Base-by-base conservation (phyloP, 2,329 filamentous ascomycete genomes). In the Penicillium corylophilum region DNA sequence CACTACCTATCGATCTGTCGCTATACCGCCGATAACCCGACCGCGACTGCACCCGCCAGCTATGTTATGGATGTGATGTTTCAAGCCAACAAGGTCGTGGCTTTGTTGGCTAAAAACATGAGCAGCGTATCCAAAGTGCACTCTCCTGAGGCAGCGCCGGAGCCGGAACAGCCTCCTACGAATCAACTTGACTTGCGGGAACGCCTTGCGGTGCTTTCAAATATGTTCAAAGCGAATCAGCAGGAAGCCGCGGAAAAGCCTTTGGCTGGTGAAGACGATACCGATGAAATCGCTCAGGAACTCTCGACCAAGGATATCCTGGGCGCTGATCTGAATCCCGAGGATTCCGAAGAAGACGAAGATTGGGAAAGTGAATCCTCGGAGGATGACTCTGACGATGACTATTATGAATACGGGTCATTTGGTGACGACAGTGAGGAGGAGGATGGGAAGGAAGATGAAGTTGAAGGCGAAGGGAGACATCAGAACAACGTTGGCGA, bases 1-100 rank as follows among this genome's bases (percentile, higher is more conserved):
- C 47, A 57, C 24, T 57, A 50, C 44, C 42, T 47, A 2, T 44
- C 48, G 26, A 46, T 55, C 22, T 55, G 45, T 20, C 44, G 41
- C 4, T 50, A 55, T 42, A 49, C 53, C 20, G 26, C 46, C 23
- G 41, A 45, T 16, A 20, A 50, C 26, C 48, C 48, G 1, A 45
- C 35, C n/a, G 42, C 48, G 28, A 29, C 42, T 13, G 48, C 48
- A 9, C 35, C 48, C 13, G 48, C 48, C 9, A 28, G 42, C 35
- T 50, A 50, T 41, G 48, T 50, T 7, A 50, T 45, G 42, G 35
- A 40, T 16, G 7, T 41, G 13, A 47, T 47, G 35, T 41, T 40
- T 36, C 45, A 47, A 8, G 45, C 45, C 3, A 41, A 47, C 16
- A 47, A 47, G 16, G 15, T 41, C 16, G 31, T 41, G 13, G 23